These are phyloP conservation scores for Hemileia vastatrix DNA, from an alignment of 1,284 basidiomycete genomes.

Conservation along the genomic window DNA sequence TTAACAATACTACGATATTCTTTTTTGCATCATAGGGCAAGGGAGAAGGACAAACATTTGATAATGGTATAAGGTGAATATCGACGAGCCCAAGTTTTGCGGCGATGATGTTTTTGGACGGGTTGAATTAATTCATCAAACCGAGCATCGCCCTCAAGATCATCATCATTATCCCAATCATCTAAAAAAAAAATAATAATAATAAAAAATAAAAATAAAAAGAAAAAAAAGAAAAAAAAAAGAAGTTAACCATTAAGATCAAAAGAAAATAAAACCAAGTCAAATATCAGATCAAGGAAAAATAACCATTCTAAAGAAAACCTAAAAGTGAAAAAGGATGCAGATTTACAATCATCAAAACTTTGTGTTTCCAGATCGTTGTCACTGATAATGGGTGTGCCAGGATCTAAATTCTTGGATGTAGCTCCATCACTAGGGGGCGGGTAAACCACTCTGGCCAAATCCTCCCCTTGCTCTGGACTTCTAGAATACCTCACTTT, in stretches of 20 bases:
- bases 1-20: too few relatives aligned
- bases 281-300: not conserved
- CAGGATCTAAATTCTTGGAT: too few relatives aligned
- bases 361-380: constrained; percentile 10
- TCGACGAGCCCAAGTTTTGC: constrained; percentile 10
- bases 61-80: constrained; percentile 19
- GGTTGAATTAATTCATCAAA: constrained; percentile 12
- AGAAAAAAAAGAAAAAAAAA: not conserved
- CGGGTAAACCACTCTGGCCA: too few relatives aligned
- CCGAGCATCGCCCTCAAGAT: constrained; percentile 13
- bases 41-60: constrained; percentile 4
- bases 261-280: not conserved
- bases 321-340: too few relatives aligned
- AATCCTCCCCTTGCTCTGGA: too few relatives aligned
- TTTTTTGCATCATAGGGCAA: too few relatives aligned
- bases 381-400: too few relatives aligned
- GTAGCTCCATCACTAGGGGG: too few relatives aligned
- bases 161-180: constrained; percentile 23
- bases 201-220: not conserved
- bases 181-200: not conserved
- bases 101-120: constrained; percentile 3
- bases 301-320: not conserved
- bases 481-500: too few relatives aligned
- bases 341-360: constrained; percentile 17
- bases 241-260: not conserved